Evolutionary conservation across 2,329 filamentous ascomycete genomes (phyloP), one percentile per base, ranked within the genome.

Genomic region (Alternaria brassicae): DNA sequence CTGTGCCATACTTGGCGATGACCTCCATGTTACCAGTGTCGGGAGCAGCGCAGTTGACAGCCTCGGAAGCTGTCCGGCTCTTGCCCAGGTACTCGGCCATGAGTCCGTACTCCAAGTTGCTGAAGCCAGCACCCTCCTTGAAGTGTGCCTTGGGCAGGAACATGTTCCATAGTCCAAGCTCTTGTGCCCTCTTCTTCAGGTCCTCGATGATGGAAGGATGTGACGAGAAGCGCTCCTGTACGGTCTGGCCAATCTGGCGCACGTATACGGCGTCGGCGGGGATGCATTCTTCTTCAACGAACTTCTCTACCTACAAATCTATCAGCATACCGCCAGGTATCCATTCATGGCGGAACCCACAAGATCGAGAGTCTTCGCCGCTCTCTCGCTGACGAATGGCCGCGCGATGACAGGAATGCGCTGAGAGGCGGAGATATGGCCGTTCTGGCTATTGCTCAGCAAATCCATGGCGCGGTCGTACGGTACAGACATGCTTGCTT

Each of bases 21-120:
- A 97, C 93, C 78, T 97, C 93, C 92, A 97, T 97, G 80, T 97
- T 97, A 49, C 93, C 93, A 4, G 93, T 97, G 78, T 97, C 93
- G 3, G 93, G 93, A 3, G 93, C 93, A 34, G 93, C 86, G 80
- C 93, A 96, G 80, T 97, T 97, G 77, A 89, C 91, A 25, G 93
- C 92, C 70, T 76, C 75, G n/a, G 68, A 72, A 15, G 93, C 95
- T 63, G 88, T 84, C 75, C 86, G 84, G 68, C 91, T 96, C 82
- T 92, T 94, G 65, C 95, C 95, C 70, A 98, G 83, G 81, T 92
- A 91, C 82, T 99, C 95, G 17, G 95, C 95, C 93, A 98, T 99
- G 71, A 99, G 82, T 12, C 93, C 95, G 76, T 99, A 99, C 81
- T 99, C 95, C 63, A 99, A 84, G 80, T 98, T 99, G 60, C 89